Evolutionary conservation across 352 stramenopile genomes (phyloP).

Genomic region (Globisporangium cystogenes): DNA sequence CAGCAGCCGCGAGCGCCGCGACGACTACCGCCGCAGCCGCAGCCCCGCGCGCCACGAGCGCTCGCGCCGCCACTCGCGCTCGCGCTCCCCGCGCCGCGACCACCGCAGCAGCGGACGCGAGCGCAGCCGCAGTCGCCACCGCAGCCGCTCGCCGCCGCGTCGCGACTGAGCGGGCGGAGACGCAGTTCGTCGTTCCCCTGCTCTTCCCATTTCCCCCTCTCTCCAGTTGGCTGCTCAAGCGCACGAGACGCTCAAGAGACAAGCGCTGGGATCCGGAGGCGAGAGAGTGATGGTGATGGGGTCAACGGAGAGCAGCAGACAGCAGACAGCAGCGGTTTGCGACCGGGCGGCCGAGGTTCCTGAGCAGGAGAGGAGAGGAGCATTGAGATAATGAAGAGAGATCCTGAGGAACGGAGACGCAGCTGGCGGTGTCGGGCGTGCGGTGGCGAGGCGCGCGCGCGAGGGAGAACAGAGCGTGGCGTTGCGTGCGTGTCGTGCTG

Average conservation of each 20-base stretch:
- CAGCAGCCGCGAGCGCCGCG: constrained; percentile 13
- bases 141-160: constrained; percentile 40
- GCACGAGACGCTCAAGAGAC: not conserved
- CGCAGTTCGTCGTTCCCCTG: too few species aligned
- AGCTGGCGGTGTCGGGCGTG: constrained; percentile 2
- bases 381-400: constrained; percentile 13
- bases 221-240: not conserved
- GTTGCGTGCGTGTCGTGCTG: too few species aligned
- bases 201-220: not conserved
- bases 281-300: not conserved
- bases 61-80: constrained; percentile 18
- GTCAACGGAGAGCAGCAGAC: not conserved
- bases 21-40: constrained; percentile 17
- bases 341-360: not conserved
- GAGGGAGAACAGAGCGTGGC: not conserved
- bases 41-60: constrained; percentile 30
- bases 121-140: constrained; percentile 30
- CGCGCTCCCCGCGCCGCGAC: constrained; percentile 27
- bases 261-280: not conserved
- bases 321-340: not conserved
- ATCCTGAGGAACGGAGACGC: not conserved
- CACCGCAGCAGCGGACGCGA: constrained; percentile 15
- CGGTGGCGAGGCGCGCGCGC: not conserved
- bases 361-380: constrained; percentile 8
- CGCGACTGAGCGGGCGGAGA: constrained; percentile 33